Evolutionary conservation across 495 filamentous ascomycete genomes (phyloP).

Genomic region (Cladorrhinum samala): DNA sequence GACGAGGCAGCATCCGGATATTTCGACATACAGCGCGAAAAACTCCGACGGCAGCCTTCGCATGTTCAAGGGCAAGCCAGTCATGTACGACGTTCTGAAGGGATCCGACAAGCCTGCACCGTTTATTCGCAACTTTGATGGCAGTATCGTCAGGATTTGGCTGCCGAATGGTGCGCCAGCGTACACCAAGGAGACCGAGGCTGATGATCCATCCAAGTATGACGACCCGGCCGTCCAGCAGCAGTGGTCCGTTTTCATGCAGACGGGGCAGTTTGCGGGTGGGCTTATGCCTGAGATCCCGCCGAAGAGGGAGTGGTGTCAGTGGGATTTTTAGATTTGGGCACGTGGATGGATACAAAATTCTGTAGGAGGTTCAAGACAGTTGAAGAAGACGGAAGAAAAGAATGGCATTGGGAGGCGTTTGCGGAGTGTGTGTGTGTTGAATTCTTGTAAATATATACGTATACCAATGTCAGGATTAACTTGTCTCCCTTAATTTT

Average conservation of each 20-base stretch:
- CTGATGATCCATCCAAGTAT: constrained; percentile 39
- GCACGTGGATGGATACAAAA: background rate
- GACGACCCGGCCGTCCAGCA: constrained; percentile 42
- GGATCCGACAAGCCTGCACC: constrained; percentile 22
- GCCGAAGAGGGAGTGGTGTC: constrained; percentile 65
- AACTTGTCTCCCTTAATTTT: too few species aligned
- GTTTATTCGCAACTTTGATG: constrained; percentile 33
- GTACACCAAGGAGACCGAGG: constrained; percentile 48
- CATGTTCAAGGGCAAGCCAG: constrained; percentile 38
- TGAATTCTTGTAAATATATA: too few species aligned
- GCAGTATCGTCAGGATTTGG: constrained; percentile 52
- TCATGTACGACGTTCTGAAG: constrained; percentile 26
- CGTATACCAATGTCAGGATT: too few species aligned
- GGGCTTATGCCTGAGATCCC: constrained; percentile 62
- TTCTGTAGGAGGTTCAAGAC: background rate
- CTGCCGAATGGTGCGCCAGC: constrained; percentile 65
- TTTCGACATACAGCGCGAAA: constrained; percentile 31
- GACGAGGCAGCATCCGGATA: constrained; percentile 38
- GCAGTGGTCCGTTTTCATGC: constrained; percentile 53
- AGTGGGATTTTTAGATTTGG: constrained; percentile 58
- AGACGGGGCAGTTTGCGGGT: constrained; percentile 57
- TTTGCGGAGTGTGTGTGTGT: too few species aligned
- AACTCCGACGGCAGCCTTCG: constrained; percentile 26
- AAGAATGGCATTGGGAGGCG: too few species aligned
- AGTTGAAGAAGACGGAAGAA: background rate